Evolutionary conservation across 805 yeast species (phyloP).

Genomic region (Pichia occidentalis): DNA sequence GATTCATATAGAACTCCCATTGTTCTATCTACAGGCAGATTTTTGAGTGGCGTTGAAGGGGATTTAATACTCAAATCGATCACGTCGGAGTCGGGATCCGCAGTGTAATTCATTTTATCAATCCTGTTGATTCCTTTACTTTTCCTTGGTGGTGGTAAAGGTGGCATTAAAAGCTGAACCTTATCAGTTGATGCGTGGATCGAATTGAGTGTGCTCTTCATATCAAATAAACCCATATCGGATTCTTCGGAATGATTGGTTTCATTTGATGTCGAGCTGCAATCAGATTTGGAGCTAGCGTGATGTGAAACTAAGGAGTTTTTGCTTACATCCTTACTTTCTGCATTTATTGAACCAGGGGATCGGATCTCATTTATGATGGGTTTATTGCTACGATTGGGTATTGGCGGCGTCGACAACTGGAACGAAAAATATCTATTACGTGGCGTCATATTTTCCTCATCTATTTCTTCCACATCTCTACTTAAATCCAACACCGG

Average conservation of each 20-base stretch:
- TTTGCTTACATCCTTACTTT: too few relatives aligned
- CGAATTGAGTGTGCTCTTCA: constrained; percentile 14
- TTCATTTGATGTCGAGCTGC: background rate
- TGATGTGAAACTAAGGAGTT: too few relatives aligned
- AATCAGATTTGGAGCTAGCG: constrained; percentile 2
- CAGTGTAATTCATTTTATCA: constrained; percentile 9
- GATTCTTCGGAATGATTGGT: background rate
- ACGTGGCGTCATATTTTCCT: too few relatives aligned
- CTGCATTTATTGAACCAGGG: too few relatives aligned
- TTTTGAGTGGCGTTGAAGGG: constrained; percentile 8
- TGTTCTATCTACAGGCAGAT: constrained; percentile 15
- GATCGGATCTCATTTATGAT: too few relatives aligned
- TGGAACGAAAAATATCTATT: too few relatives aligned
- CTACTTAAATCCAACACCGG: too few relatives aligned
- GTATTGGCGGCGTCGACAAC: constrained; percentile 8
- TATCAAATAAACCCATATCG: constrained; percentile 13
- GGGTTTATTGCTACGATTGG: constrained; percentile 8
- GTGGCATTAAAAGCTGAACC: constrained; percentile 13
- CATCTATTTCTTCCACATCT: background rate
- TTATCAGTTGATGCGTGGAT: constrained; percentile 3
- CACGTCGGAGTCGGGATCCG: too few relatives aligned
- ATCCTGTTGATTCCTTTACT: constrained; percentile 4
- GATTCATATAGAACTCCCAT: constrained; percentile 29
- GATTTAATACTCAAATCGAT: too few relatives aligned
- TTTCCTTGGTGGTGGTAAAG: constrained; percentile 15